Evolutionary conservation across 1,139 yeast species (phyloP), one percentile per base, ranked within the genome.

Genomic region (Kluyveromyces marxianus): DNA sequence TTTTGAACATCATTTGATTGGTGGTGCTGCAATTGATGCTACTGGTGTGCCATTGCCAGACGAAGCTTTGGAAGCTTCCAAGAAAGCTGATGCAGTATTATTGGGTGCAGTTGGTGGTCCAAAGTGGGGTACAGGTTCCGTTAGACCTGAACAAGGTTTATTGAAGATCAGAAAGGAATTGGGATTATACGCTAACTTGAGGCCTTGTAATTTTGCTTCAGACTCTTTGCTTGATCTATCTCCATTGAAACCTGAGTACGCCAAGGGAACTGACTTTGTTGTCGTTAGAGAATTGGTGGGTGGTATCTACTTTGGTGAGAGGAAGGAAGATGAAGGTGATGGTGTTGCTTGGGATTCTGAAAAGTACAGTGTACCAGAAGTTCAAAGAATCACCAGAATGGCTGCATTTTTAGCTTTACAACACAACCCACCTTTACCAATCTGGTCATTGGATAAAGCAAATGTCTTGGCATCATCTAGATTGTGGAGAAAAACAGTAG

Each of bases 31-130:
- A 44, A 90, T 92, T 62, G 98, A 92, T 65, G 97, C 96, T 49
- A 83, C 95, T 40, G 98, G 98, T 45, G 79, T 66, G 39, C 97
- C 98, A 47, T 75, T 92, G 54, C 88, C 97, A n/a, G 95, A 83
- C 52, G 94, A 75, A 46, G 76, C 97, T 2, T 75, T 92, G 44
- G 85, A 72, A 43, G 88, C 95, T n/a, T 79, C 97, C 42, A 89
- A 86, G 68, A 69, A 70, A 40, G 84, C 97, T 1, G 95, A 92
- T 64, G 98, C 98, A 34, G 96, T 92, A 24, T 72, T 92, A 53
- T 75, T 92, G 49, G 98, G 98, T 53, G 97, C 98, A 4, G 98
- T 92, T 28, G 98, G 98, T 53, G 98, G 98, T 29, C 98, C 98
- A 50, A 92, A 92, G 69, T 92, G 98, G 98, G 72, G 71, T 27